Evolutionary conservation across 805 yeast species (phyloP), one percentile per base, ranked within the genome.

Genomic region (Diddensiella transvaalensis): DNA sequence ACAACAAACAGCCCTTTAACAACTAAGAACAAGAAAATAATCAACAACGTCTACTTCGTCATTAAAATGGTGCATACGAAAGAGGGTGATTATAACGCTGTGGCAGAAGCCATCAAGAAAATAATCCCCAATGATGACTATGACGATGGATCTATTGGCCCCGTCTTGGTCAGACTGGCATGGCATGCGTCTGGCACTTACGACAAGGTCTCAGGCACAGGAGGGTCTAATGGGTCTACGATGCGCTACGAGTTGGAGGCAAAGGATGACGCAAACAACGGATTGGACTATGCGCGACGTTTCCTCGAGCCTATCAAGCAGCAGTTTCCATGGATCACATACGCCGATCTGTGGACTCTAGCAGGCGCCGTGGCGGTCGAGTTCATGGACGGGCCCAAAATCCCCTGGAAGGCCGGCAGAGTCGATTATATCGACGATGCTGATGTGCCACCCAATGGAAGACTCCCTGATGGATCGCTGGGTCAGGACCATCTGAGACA

Each of bases 161-260:
- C 96, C 6, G 79, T 83, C 13, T 69, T 87, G 36, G 79, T 87
- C 21, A 79, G 96, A 59, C 74, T 86, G 47, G 85, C 95, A 22
- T 87, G 96, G 96, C 95, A 87, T 63, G 78, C 83, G 30, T 77
- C 87, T 49, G 96, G 95, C 30, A 85, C 93, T 17, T 88, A 74
- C 65, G 87, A 86, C 59, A 70, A 70, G 55, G 63, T 66, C n/a
- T 68, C 71, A 18, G 72, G 76, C 40, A 64, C 82, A 1, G 74
- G 74, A 13, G 82, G 82, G 4, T 74, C 81, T 40, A 76, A 69
- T 59, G 81, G 79, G 22, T 74, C 79, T 41, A 77, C 82, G 19
- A 76, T 78, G 80, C 61, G 79, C 47, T 76, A 59, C 59, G 60
- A 62, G 41, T 57, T 66, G 38, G 80, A 76, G 61, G 74, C 72